Conservation (phyloP, 2,329 filamentous ascomycete genomes). For the Fusarium sp. region DNA sequence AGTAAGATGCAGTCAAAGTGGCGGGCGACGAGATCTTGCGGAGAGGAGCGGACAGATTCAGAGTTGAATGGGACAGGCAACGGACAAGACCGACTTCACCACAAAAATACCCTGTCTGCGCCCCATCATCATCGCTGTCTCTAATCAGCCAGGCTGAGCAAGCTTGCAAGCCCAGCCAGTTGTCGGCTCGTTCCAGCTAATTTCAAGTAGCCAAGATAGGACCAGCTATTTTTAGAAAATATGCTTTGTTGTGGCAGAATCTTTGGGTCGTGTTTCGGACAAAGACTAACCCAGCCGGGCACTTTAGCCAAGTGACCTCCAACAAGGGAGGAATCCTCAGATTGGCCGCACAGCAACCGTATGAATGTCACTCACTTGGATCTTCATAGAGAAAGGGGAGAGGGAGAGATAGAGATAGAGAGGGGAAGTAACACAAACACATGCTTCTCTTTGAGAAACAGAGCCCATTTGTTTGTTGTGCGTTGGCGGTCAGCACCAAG, state of each 20-base stretch:
- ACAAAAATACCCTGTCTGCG: constrained; percentile 28
- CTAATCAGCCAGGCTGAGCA: constrained; percentile 1
- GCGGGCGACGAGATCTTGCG: constrained; percentile 4
- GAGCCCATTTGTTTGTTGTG: constrained; percentile 7
- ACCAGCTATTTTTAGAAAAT: constrained; percentile 43
- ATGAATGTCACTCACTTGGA: constrained; percentile 20
- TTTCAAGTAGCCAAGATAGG: constrained; percentile 32
- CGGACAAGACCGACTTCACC: constrained; percentile 21
- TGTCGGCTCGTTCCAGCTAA: constrained; percentile 41
- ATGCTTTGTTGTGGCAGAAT: constrained; percentile 34
- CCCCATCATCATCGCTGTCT: constrained; percentile 33
- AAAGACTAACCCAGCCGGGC: constrained; percentile 27
- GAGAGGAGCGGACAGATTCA: constrained; percentile 6
- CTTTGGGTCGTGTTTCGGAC: constrained; percentile 40
- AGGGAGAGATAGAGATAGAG: neutral
- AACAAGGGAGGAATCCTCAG: constrained; percentile 30
- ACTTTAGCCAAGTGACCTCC: constrained; percentile 22
- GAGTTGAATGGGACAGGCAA: constrained; percentile 11
- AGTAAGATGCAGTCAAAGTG: constrained; percentile 16
- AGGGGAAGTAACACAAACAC: constrained; percentile 14
- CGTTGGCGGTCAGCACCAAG: constrained; percentile 39
- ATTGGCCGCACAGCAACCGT: constrained; percentile 20
- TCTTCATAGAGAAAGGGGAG: neutral
- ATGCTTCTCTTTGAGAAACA: constrained; percentile 6
- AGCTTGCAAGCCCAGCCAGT: constrained; percentile 12